Base-by-base conservation (phyloP, 2,329 filamentous ascomycete genomes). In the Bipolaris bicolor region DNA sequence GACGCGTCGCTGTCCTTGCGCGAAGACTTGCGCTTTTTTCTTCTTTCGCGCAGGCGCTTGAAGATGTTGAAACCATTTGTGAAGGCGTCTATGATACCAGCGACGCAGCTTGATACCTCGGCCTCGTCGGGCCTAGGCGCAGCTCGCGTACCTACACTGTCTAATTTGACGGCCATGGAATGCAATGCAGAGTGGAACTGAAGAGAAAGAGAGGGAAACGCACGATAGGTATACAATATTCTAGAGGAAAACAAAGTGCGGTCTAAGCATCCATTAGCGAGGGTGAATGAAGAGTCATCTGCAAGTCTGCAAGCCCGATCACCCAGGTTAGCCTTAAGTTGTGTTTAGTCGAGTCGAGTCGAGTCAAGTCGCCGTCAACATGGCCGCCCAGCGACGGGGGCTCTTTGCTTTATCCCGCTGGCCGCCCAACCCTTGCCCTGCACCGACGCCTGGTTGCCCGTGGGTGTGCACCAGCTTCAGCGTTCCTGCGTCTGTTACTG, bases 11-110 rank as follows among this genome's bases (percentile, higher is more conserved):
- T 57, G 15, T 71, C 62, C 46, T 66, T 67, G 15, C 62, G 66
- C 26, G 66, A 49, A 4, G 46, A 68, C 58, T 71, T 76, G 55
- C 67, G 67, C 57, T 68, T 73, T 50, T 66, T 64, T 36, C 70
- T 65, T 45, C 70, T 65, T 52, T 77, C 73, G 15, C 76, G 71
- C 34, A 80, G 64, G 55, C 75, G 71, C 61, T 76, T 80, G 69
- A 81, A 79, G 16, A 81, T 76, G 60, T 81, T 77, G 31, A 81
- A 67, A 24, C 79, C 78, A 61, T 76, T 77, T 36, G 77, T 71
- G 62, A 81, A 81, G 6, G 79, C 79, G 39, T 76, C 74, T 33
- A 81, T 75, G 52, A 81, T 77, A 33, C 76, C 75, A 16, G 73
- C 65, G 16, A 81, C 77, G 49, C 74, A 76, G 50, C 55, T 70